Evolutionary conservation across 2,329 filamentous ascomycete genomes (phyloP), one percentile per base, ranked within the genome.

Genomic region (Teratosphaeria zuluensis): DNA sequence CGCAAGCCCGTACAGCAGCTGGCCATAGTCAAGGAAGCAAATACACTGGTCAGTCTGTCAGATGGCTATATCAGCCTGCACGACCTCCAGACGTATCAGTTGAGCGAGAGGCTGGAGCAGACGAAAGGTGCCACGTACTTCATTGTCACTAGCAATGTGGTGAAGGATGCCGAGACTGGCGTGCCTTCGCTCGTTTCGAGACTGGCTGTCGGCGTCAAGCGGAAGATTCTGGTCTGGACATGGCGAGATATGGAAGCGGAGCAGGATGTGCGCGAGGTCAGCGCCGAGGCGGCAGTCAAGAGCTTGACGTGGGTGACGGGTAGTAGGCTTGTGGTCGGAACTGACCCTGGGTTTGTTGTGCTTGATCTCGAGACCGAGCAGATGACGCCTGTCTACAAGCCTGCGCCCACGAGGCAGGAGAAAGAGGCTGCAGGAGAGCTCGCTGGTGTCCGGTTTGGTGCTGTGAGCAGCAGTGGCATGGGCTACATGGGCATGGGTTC

Each of bases 401-500:
- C 67, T 16, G 63, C 63, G 4, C 58, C 61, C n/a, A 62, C 59
- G 46, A 83, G 88, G 58, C 86, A 85, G 11, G 86, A 86, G 28
- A 80, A 81, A 7, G 52, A 53, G 31, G 52, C 52, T 21, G 52
- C 28, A 16, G 32, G 28, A 4, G 52, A 31, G 32, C 24, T 35
- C 31, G 80, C 84, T 28, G 80, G 81, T 5, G 66, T 70, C 14
- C 83, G 91, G 42, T 92, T 96, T 65, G 90, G 90, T 5, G 88
- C 90, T 1, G 86, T 92, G 62, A 88, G 87, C 60, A 88, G 86
- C 57, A 88, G 87, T 7, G 89, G 90, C 54, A 96, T 97, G 90
- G 91, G 92, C 52, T 97, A 97, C 70, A 95, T 97, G 83, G 92
- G 92, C 1, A 86, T 97, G 70, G 91, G 90, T 55, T 89, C 90